phyloP scores from a whole-genome alignment of 2,329 filamentous ascomycete genomes.

The Pyrenochaeta sp. region DNA sequence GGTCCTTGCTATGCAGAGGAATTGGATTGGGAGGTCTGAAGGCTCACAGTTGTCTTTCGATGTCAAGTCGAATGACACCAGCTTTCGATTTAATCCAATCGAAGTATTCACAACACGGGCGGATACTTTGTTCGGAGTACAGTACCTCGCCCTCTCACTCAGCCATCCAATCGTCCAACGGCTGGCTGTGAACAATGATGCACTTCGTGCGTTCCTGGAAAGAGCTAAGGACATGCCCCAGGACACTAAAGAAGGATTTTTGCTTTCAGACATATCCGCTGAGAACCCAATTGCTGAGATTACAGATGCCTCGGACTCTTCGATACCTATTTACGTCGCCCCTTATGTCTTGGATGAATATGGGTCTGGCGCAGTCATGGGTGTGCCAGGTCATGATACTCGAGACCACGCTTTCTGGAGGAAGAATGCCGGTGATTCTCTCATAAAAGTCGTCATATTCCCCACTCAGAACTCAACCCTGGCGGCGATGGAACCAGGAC shows the following conservation, averaged over 20 bases:
- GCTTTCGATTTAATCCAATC: conserved; percentile 58
- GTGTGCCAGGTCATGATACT: conserved; percentile 83
- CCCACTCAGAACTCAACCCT: conserved; percentile 11
- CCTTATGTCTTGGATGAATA: conserved; percentile 87
- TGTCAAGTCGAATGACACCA: conserved; percentile 53
- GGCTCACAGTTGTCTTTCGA: conserved; percentile 77
- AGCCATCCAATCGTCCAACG: conserved; percentile 72
- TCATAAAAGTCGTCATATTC: conserved; percentile 65
- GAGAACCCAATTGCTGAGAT: conserved; percentile 59
- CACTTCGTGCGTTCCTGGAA: conserved; percentile 73
- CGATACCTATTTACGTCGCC: conserved; percentile 79
- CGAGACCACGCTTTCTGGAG: conserved; percentile 84
- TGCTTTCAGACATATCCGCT: conserved; percentile 58
- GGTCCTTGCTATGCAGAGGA: conserved; percentile 82
- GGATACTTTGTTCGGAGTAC: conserved; percentile 86
- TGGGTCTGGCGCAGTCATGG: conserved; percentile 89
- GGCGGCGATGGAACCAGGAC: conserved; percentile 31
- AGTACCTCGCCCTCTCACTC: conserved; percentile 81
- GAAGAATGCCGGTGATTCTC: conserved; percentile 67
- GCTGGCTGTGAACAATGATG: conserved; percentile 65
- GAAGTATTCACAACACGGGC: conserved; percentile 85
- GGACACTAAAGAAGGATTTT: conserved; percentile 70
- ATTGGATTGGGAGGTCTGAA: conserved; percentile 84
- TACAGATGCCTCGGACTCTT: conserved; percentile 55
- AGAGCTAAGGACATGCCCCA: conserved; percentile 60